Evolutionary conservation across 164 flowering plant genomes (phyloP).

Genomic region (Houttuynia cordata): DNA sequence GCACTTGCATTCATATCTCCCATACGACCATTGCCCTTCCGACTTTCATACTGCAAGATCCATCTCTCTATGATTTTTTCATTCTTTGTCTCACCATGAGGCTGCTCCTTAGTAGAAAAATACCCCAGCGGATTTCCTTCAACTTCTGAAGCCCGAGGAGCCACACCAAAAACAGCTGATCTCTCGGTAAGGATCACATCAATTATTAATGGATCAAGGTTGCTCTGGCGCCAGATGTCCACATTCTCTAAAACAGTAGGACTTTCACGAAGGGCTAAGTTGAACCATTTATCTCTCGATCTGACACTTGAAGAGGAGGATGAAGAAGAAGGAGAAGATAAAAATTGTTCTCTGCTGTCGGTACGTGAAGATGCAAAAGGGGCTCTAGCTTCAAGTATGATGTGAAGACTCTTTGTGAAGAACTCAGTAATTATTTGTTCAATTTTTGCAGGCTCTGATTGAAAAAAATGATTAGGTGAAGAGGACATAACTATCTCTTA

Average conservation of each 20-base stretch:
- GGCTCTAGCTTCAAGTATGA: constrained; percentile 68
- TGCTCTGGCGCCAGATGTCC: constrained; percentile 71
- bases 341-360: constrained; percentile 56
- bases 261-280: constrained; percentile 75
- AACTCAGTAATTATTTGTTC: constrained; percentile 81
- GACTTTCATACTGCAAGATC: constrained; percentile 71
- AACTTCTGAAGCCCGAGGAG: constrained; percentile 21
- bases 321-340: constrained; percentile 68
- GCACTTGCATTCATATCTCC: constrained; percentile 24
- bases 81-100: constrained; percentile 24
- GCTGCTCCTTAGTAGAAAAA: constrained; percentile 25
- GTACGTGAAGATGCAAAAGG: constrained; percentile 59
- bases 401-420: constrained; percentile 68
- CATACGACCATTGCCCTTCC: constrained; percentile 17
- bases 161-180: constrained; percentile 18
- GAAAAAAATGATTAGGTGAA: constrained; percentile 20
- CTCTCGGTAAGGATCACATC: constrained; percentile 62
- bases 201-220: constrained; percentile 63
- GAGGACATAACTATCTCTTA: constrained; percentile 3
- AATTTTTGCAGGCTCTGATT: constrained; percentile 55
- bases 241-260: constrained; percentile 68
- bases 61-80: constrained; percentile 88
- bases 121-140: constrained; percentile 25
- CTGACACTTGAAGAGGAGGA: constrained; percentile 68
- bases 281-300: constrained; percentile 87